A percentile compares a stretch with the other conserved stretches of the same genome.
phyloP scores from a whole-genome alignment of 306 rosid species.

The Prunus campanulata region DNA sequence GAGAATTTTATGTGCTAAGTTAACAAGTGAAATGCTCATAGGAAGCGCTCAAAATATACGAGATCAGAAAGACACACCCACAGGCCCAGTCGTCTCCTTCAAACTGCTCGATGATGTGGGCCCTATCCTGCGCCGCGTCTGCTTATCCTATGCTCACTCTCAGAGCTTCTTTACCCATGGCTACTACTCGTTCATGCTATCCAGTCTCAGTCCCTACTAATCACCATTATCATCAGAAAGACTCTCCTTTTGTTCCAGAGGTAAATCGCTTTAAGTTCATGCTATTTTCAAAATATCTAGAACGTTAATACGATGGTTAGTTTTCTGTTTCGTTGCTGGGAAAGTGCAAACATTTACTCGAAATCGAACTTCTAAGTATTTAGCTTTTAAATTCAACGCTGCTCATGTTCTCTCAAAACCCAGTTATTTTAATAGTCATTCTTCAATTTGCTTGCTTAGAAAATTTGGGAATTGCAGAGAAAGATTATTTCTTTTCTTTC shows the following conservation, averaged over 20 bases:
- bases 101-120: slow-evolving; percentile 35
- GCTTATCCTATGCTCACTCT: slow-evolving; percentile 41
- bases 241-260: slow-evolving; percentile 71
- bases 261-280: slow-evolving; percentile 23
- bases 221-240: slow-evolving; percentile 16
- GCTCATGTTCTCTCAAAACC: background rate
- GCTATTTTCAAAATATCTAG: background rate
- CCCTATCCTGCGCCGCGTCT: slow-evolving; percentile 38
- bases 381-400: background rate
- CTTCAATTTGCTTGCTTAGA: background rate
- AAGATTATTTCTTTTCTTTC: background rate
- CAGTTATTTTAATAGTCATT: background rate
- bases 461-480: slow-evolving; percentile 5
- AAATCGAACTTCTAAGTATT: background rate
- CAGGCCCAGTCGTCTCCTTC: background rate
- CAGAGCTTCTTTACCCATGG: slow-evolving; percentile 33
- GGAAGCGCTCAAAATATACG: too few species aligned
- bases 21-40: too few species aligned
- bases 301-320: background rate
- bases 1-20: too few species aligned
- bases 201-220: slow-evolving; percentile 29
- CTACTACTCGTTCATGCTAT: slow-evolving; percentile 32
- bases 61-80: background rate
- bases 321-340: slow-evolving; percentile 6
- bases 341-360: background rate